Conservation (phyloP, 1,284 basidiomycete species). For the Coniophora puteana region DNA sequence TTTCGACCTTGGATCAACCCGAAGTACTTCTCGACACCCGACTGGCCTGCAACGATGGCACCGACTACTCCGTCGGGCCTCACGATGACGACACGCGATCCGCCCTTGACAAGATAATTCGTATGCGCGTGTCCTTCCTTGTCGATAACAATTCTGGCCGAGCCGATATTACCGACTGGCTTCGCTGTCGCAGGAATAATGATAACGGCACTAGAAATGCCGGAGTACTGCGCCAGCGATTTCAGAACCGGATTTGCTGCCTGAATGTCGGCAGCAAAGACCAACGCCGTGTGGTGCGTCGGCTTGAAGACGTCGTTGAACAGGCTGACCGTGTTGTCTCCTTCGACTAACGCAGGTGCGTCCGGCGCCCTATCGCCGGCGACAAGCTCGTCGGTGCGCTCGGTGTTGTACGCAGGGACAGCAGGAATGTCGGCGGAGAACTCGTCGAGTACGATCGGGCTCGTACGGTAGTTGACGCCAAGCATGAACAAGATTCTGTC, state of each 20-base stretch:
- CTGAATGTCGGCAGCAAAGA: slow-evolving; percentile 6
- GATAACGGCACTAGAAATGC: neutral
- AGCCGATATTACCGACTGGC: neutral
- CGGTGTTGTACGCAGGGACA: slow-evolving; percentile 5
- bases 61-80: slow-evolving; percentile 31
- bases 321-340: slow-evolving; percentile 23
- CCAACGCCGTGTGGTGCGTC: slow-evolving; percentile 8
- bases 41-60: slow-evolving; percentile 18
- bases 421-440: slow-evolving; percentile 1
- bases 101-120: neutral
- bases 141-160: neutral
- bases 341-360: slow-evolving; percentile 16
- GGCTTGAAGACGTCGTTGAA: slow-evolving; percentile 10
- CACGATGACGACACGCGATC: slow-evolving; percentile 12
- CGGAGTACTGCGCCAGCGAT: neutral
- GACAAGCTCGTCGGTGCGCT: neutral
- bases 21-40: slow-evolving; percentile 24
- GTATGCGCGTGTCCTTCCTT: neutral
- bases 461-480: slow-evolving; percentile 26
- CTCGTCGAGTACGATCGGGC: slow-evolving; percentile 20
- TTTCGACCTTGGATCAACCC: no score
- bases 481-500: slow-evolving; percentile 16
- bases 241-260: neutral
- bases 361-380: slow-evolving; percentile 9
- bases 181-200: neutral